Base-by-base conservation (phyloP, 2,329 filamentous ascomycete genomes). In the Gnomoniopsis smithogilvyi region DNA sequence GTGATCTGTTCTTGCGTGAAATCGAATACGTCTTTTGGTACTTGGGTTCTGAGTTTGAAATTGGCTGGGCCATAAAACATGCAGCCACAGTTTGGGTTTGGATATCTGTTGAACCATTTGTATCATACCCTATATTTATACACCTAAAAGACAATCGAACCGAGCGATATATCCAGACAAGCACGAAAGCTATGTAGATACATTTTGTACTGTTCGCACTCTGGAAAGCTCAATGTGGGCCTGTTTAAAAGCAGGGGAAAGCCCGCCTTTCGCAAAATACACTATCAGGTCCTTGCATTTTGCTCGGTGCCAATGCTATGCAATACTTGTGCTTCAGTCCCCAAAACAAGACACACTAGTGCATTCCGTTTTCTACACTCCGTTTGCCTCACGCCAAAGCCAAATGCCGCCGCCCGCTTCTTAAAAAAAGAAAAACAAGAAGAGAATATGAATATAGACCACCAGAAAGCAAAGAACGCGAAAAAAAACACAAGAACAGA, bases 351-450 rank as follows among this genome's bases (percentile, higher is more conserved):
- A 14, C 36, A 30, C 17, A n/a, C 36, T 12, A 45, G 41, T 45
- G 41, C 41, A 45, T 45, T 19, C 41, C 41, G 41, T 45, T 45
- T 19, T 45, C 33, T 24, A 33, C 51, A 45, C 51, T 47, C 56
- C 56, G 24, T 47, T 55, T 52, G 14, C 36, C 60, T 56, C 38
- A 62, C 59, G 60, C 60, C 41, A 45, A 46, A 19, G 43, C 24
- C 24, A 34, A 10, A 34, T 36, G 48, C 48, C 34, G 21, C 26
- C 48, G 21, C 47, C 47, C 30, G 11, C 19, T 26, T 30, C 22
- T 56, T 48, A 56, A 49, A 56, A 19, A 58, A 38, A 30, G 33
- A 52, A 26, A 54, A 54, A 59, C 48, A 22, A 33, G 14, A 19
- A 53, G n/a, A 19, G 21, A 26, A 26, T 26, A 36, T 47, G 51